Evolutionary conservation across 176 grass and related monocot species (phyloP).

Genomic region (Oropetium thomaeum): DNA sequence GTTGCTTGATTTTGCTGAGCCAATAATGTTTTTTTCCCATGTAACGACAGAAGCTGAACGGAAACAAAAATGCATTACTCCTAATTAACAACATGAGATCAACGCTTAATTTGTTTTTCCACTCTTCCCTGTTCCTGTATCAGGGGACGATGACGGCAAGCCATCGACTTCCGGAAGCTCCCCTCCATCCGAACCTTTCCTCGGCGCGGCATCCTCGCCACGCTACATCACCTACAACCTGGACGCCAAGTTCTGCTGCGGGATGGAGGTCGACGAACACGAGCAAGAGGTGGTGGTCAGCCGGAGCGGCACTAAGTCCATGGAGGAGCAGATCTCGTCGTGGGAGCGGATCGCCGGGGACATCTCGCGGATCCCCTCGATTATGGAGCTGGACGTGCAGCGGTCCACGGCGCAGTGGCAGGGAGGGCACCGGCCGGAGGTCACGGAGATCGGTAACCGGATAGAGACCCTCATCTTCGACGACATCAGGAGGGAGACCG

Average conservation of each 20-base stretch:
- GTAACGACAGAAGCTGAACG: background rate
- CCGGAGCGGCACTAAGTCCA: constrained; percentile 19
- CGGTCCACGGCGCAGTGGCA: constrained; percentile 51
- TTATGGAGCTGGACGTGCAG: constrained; percentile 61
- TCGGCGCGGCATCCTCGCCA: constrained; percentile 24
- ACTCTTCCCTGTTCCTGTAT: background rate
- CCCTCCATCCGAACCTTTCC: constrained; percentile 14
- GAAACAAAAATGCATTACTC: background rate
- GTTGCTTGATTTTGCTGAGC: background rate
- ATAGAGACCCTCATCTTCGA: constrained; percentile 91
- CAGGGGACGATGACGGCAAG: constrained; percentile 65
- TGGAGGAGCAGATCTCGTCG: constrained; percentile 48
- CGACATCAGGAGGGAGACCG: constrained; percentile 68
- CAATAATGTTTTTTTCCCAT: background rate
- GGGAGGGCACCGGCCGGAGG: constrained; percentile 35
- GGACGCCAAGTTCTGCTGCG: constrained; percentile 6
- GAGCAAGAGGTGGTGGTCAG: constrained; percentile 25
- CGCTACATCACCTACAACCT: constrained; percentile 39
- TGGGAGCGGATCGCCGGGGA: constrained; percentile 67
- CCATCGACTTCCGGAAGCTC: constrained; percentile 65
- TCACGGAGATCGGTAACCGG: constrained; percentile 48
- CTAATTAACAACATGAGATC: background rate
- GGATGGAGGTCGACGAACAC: constrained; percentile 31
- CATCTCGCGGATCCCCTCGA: constrained; percentile 48
- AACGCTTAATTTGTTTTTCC: background rate